Percentiles rank a stretch among this genome's conserved stretches.
Evolutionary conservation across 1,139 yeast genomes (phyloP).

Genomic region (Schizosaccharomyces versatilis): DNA sequence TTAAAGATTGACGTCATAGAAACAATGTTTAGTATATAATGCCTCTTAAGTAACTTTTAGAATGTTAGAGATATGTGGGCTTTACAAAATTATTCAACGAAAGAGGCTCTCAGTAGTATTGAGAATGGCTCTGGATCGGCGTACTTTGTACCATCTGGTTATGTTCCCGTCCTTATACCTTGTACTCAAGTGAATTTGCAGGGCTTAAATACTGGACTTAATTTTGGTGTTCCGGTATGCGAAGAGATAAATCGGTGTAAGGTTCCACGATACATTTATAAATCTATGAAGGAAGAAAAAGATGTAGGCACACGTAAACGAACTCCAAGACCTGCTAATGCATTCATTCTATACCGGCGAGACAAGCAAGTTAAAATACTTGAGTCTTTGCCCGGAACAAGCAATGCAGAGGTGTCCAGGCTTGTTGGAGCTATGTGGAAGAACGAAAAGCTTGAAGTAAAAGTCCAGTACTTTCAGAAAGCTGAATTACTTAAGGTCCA

Average conservation of each 20-base stretch:
- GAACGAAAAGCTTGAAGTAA: constrained; percentile 1
- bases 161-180: constrained; percentile 6
- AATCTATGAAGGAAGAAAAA: neutral
- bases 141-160: constrained; percentile 9
- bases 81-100: constrained; percentile 4
- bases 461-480: constrained; percentile 4
- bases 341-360: constrained; percentile 7
- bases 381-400: constrained; percentile 4
- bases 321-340: constrained; percentile 10
- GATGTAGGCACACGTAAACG: neutral
- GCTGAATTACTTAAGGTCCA: constrained; percentile 6
- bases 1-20: neutral
- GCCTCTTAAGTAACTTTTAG: too few species aligned
- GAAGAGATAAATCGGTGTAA: neutral
- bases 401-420: constrained; percentile 9
- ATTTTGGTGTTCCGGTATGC: neutral
- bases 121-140: constrained; percentile 6
- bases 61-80: neutral
- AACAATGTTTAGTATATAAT: too few species aligned
- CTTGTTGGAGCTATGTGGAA: constrained; percentile 9
- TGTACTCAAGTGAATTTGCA: neutral
- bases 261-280: neutral
- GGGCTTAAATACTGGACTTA: neutral
- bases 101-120: constrained; percentile 6
- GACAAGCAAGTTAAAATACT: constrained; percentile 6